phyloP scores from a whole-genome alignment of 1,284 basidiomycete species.

The Mycena citricolor region DNA sequence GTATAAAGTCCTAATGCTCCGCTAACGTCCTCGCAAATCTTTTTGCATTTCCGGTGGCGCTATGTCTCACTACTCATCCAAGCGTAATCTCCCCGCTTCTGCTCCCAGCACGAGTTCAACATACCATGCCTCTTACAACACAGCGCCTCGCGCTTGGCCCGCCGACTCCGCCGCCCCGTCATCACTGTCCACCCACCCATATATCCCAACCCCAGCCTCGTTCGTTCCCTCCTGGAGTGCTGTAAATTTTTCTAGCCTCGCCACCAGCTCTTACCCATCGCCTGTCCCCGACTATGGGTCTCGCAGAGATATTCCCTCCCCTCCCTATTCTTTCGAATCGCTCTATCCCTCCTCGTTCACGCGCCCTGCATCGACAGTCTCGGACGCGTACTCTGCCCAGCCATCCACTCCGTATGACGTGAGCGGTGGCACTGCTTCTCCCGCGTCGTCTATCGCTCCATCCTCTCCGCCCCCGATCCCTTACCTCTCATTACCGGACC shows the following conservation, averaged over 20 bases:
- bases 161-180: slow-evolving; percentile 5
- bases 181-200: too few relatives aligned
- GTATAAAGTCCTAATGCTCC: slow-evolving; percentile 11
- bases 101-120: slow-evolving; percentile 14
- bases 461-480: slow-evolving; percentile 20
- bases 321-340: slow-evolving; percentile 13
- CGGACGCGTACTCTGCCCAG: slow-evolving; percentile 13
- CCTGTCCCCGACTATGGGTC: too few relatives aligned
- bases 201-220: slow-evolving; percentile 21
- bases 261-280: slow-evolving; percentile 9
- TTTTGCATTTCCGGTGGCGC: slow-evolving; percentile 2
- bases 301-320: background rate
- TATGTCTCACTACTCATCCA: slow-evolving; percentile 8
- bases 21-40: background rate
- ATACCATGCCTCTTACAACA: slow-evolving; percentile 5
- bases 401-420: slow-evolving; percentile 5
- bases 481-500: background rate
- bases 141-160: slow-evolving; percentile 7
- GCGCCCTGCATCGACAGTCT: slow-evolving; percentile 10
- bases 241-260: slow-evolving; percentile 19
- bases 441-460: slow-evolving; percentile 14
- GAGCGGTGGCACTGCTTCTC: too few relatives aligned
- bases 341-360: slow-evolving; percentile 11
- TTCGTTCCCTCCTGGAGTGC: slow-evolving; percentile 13
- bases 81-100: slow-evolving; percentile 15